Evolutionary conservation across 2,329 filamentous ascomycete genomes (phyloP).

Genomic region (Ascosphaera apis): DNA sequence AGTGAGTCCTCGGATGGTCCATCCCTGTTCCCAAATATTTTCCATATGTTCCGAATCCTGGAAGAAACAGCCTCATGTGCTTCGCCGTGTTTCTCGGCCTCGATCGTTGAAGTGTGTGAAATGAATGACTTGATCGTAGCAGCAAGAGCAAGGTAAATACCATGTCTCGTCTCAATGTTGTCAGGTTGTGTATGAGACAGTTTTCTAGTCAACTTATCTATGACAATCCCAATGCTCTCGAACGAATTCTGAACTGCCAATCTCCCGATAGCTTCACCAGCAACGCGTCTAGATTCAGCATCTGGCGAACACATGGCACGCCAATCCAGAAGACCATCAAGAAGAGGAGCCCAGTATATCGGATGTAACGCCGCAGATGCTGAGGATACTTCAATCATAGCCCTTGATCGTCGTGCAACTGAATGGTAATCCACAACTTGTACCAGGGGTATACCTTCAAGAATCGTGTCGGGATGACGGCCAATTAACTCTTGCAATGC

Average conservation of each 20-base stretch:
- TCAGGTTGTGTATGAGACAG: constrained; percentile 16
- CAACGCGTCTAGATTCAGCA: constrained; percentile 44
- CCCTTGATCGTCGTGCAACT: constrained; percentile 66
- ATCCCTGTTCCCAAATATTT: constrained; percentile 14
- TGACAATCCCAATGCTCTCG: constrained; percentile 11
- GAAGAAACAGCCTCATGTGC: constrained; percentile 8
- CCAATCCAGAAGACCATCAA: constrained; percentile 57
- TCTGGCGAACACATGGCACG: constrained; percentile 69
- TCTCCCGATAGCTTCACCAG: constrained; percentile 44
- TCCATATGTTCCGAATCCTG: constrained; percentile 15
- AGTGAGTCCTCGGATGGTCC: constrained; percentile 17
- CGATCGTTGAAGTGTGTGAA: constrained; percentile 5
- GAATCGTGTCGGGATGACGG: constrained; percentile 66
- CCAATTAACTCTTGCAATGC: constrained; percentile 87
- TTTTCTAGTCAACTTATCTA: constrained; percentile 13
- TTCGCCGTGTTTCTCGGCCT: constrained; percentile 7
- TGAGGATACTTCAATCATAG: constrained; percentile 53
- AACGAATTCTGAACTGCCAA: constrained; percentile 14
- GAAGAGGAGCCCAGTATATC: constrained; percentile 43
- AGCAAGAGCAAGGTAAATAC: constrained; percentile 19
- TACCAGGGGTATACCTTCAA: constrained; percentile 62
- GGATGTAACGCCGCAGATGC: constrained; percentile 41
- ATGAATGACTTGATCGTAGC: constrained; percentile 16
- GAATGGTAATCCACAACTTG: constrained; percentile 84
- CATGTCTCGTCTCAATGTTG: constrained; percentile 22